Evolutionary conservation across 1,284 basidiomycete genomes (phyloP), one percentile per base, ranked within the genome.

Genomic region (Trametes sp.): DNA sequence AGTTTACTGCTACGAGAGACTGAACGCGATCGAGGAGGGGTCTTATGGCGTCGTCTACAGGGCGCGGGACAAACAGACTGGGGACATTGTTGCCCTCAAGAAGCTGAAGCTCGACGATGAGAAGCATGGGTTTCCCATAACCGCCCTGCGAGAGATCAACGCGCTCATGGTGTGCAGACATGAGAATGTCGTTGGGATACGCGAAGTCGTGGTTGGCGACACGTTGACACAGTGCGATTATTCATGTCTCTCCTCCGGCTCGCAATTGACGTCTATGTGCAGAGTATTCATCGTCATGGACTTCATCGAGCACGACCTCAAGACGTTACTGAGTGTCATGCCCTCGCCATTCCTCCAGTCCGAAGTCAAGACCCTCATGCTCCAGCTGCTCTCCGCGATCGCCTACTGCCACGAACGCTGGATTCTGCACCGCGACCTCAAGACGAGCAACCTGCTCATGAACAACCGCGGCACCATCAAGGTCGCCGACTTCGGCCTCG

Each of bases 251-350:
- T 21, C 11, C 4, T 23, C 21, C 23, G 11, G 23, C 5, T 2
- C 36, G 36, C 35, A 35, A 28, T 36, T 56, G 48, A 67, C 19
- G 35, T 38, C 23, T 7, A n/a, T n/a, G n/a, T 31, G 57, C 82
- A 96, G 95, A 82, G 95, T 98, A 58, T 99, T 96, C 78, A 95
- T 99, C 65, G 96, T 98, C 33, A 98, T 98, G 96, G 97, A 98
- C 73, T 99, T 99, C 74, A 96, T 99, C 74, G 98, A 99, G 78
- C 98, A 99, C 77, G 97, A 99, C 76, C 89, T 99, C 74, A 99
- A 99, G 79, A 94, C 96, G 1, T 84, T 99, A 54, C 84, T 99
- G 58, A 93, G 91, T 13, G 82, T 94, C 65, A 98, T 98, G 95
- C 93, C 95, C 1, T 87, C 91, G 41, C 95, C 97, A 0, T 99